A percentile compares a stretch with the other conserved stretches of the same genome.
Evolutionary conservation across 2,329 filamentous ascomycete genomes (phyloP).

Genomic region (Microsporum canis): DNA sequence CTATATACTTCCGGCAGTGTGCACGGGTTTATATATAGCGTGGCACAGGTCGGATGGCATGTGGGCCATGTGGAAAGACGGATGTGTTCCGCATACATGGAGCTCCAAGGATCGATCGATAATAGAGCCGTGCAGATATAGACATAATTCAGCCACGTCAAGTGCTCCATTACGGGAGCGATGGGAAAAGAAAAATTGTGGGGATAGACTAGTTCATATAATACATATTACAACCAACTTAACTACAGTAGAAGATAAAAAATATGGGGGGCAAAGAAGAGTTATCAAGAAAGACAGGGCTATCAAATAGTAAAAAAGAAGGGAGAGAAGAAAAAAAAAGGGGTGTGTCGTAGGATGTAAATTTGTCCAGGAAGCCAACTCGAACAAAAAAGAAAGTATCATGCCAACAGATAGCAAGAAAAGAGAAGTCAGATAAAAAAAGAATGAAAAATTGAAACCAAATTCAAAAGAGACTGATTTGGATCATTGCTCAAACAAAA

Average conservation of each 20-base stretch:
- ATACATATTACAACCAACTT: background rate
- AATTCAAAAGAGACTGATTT: background rate
- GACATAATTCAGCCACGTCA: background rate
- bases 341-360: background rate
- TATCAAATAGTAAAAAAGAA: background rate
- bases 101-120: background rate
- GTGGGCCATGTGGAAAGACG: background rate
- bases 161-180: background rate
- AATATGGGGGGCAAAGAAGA: background rate
- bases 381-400: background rate
- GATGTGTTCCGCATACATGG: background rate
- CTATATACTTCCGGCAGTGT: background rate
- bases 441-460: background rate
- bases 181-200: background rate
- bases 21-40: background rate
- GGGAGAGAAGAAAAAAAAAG: background rate
- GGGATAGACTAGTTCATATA: background rate
- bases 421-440: background rate
- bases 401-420: background rate
- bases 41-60: background rate
- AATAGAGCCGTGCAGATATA: background rate
- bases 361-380: background rate
- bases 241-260: background rate
- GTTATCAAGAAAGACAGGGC: background rate
- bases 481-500: background rate